Evolutionary conservation across 208 protist species (phyloP).

Genomic region (Crithidia expoeki): DNA sequence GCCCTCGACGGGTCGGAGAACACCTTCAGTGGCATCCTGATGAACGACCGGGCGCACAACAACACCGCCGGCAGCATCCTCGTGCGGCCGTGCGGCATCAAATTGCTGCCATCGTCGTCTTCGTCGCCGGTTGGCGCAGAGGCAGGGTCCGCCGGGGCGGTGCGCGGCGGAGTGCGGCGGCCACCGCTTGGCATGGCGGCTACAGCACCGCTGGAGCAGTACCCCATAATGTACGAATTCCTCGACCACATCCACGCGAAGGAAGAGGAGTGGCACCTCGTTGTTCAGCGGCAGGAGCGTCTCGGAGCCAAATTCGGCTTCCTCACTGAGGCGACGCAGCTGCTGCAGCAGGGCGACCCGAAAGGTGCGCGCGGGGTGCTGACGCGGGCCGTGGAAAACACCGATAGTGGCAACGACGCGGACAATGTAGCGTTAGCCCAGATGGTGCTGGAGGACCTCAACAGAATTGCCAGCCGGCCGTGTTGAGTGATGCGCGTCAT

Average conservation of each 20-base stretch:
- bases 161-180: slow-evolving; percentile 8
- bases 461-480: slow-evolving; percentile 17
- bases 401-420: slow-evolving; percentile 5
- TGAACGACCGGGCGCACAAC: slow-evolving; percentile 59
- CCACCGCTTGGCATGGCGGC: background rate
- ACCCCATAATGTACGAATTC: slow-evolving; percentile 68
- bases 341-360: slow-evolving; percentile 58
- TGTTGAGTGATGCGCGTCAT: background rate
- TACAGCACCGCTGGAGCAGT: slow-evolving; percentile 12
- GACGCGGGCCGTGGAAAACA: slow-evolving; percentile 14
- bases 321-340: slow-evolving; percentile 59
- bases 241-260: slow-evolving; percentile 38
- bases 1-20: background rate
- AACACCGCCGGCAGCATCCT: slow-evolving; percentile 52
- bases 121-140: background rate
- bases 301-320: slow-evolving; percentile 54
- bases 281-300: slow-evolving; percentile 59
- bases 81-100: slow-evolving; percentile 61
- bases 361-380: slow-evolving; percentile 33
- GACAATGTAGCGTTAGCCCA: slow-evolving; percentile 48
- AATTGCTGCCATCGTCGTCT: background rate
- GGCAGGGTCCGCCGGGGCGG: background rate
- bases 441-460: slow-evolving; percentile 56
- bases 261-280: slow-evolving; percentile 79
- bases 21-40: slow-evolving; percentile 52